Evolutionary conservation across 179 eudicot genomes (phyloP).

Genomic region (Beta lomatogona): DNA sequence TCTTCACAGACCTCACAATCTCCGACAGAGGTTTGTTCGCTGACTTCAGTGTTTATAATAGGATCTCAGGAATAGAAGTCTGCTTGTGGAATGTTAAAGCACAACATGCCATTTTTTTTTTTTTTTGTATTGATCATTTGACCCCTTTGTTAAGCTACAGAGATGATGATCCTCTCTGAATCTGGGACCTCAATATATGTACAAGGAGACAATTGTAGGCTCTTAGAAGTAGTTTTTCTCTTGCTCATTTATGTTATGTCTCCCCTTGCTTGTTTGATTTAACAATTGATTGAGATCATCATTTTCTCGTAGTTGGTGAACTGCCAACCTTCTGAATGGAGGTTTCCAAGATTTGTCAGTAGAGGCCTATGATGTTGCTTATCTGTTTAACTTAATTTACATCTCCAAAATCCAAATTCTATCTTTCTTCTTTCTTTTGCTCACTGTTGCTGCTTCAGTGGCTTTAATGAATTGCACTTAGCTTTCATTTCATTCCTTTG

Average conservation of each 20-base stretch:
- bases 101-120: neutral
- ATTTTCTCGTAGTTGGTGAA: no score
- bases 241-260: neutral
- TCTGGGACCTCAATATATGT: neutral
- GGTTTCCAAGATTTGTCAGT: no score
- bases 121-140: neutral
- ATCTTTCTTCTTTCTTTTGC: neutral
- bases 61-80: neutral
- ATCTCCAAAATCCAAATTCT: neutral
- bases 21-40: constrained; percentile 59
- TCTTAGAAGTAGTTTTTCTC: neutral
- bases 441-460: neutral
- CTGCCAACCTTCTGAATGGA: no score
- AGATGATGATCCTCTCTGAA: neutral
- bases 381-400: neutral
- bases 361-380: neutral
- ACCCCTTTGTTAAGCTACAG: neutral
- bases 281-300: neutral
- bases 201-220: neutral
- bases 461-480: neutral
- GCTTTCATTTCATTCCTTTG: neutral
- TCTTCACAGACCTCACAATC: constrained; percentile 64
- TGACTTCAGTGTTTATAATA: constrained; percentile 4
- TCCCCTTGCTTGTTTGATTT: neutral
- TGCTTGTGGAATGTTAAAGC: neutral